phyloP scores from a whole-genome alignment of 2,329 filamentous ascomycete species.

The Leptographium flavum region DNA sequence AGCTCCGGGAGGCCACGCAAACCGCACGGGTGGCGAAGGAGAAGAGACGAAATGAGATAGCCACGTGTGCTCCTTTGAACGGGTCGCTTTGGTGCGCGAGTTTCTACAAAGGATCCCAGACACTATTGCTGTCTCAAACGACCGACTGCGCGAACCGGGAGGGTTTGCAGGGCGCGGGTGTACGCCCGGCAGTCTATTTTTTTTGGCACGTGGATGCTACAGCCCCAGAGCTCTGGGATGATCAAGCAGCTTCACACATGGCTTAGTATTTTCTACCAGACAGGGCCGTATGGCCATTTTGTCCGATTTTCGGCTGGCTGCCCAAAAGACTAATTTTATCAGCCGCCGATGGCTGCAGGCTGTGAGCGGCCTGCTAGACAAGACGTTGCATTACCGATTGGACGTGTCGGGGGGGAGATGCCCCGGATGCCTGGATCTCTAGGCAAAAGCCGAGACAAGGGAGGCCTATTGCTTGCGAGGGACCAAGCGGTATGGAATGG shows the following conservation, averaged over 20 bases:
- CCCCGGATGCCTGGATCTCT: background rate
- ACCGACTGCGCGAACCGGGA: too few relatives aligned
- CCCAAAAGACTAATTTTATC: background rate
- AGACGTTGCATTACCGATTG: background rate
- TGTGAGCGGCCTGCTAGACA: background rate
- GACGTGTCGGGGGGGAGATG: background rate
- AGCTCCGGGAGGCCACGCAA: constrained; percentile 19
- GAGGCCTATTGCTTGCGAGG: background rate
- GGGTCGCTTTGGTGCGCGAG: background rate
- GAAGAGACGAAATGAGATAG: constrained; percentile 27
- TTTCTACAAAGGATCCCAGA: background rate
- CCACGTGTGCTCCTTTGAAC: background rate
- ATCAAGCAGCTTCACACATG: background rate
- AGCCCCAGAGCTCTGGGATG: background rate
- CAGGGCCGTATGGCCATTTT: background rate
- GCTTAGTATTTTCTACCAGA: background rate
- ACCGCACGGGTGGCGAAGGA: constrained; percentile 22
- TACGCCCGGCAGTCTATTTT: background rate
- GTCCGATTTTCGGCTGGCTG: background rate
- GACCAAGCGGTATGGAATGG: background rate
- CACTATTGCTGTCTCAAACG: background rate
- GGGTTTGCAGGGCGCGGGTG: background rate
- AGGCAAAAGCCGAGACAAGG: background rate
- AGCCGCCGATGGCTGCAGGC: background rate
- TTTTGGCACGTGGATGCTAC: background rate